Conservation (phyloP, 106 monocot species). For the Allium fistulosum region DNA sequence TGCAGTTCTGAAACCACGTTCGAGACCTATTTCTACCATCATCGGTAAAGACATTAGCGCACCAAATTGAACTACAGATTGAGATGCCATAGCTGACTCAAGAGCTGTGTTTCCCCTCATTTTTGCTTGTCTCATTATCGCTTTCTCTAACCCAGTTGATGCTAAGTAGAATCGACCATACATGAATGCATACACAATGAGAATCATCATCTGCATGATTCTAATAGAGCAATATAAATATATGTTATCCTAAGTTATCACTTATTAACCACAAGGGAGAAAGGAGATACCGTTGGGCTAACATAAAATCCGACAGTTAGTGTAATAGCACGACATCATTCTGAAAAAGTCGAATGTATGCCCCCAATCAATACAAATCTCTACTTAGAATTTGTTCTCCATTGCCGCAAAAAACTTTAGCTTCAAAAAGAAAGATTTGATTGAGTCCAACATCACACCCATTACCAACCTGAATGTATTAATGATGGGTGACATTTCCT, state of each 20-base stretch:
- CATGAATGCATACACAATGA: constrained; percentile 79
- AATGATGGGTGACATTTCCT: constrained; percentile 97
- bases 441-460: constrained; percentile 97
- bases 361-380: constrained; percentile 81
- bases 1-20: constrained; percentile 88
- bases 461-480: constrained; percentile 97
- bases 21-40: constrained; percentile 96
- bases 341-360: constrained; percentile 96
- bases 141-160: constrained; percentile 70
- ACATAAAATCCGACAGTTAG: constrained; percentile 92
- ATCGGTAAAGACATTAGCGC: constrained; percentile 87
- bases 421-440: constrained; percentile 97
- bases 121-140: constrained; percentile 73
- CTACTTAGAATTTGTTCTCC: constrained; percentile 90
- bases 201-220: constrained; percentile 62
- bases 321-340: constrained; percentile 94
- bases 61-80: constrained; percentile 85
- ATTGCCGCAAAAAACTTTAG: constrained; percentile 92
- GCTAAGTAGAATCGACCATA: constrained; percentile 84
- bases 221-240: neutral
- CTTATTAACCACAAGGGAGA: neutral
- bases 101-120: constrained; percentile 76
- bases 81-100: constrained; percentile 90
- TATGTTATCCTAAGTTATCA: too few relatives aligned
- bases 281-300: constrained; percentile 80